Evolutionary conservation across 2,329 filamentous ascomycete genomes (phyloP).

Genomic region (Verticillium dahliae): DNA sequence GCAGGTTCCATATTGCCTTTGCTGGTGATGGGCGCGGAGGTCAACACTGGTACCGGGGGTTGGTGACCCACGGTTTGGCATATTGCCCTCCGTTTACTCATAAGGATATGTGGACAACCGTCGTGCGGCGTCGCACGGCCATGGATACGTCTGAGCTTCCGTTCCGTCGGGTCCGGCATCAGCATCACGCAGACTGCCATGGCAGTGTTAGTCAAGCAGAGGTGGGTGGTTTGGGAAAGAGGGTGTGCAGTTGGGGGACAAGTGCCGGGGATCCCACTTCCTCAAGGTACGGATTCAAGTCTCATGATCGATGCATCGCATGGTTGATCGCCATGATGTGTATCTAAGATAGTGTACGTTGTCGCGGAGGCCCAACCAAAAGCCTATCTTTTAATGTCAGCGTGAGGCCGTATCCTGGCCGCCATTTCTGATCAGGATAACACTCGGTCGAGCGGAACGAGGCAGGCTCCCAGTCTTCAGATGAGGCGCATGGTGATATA

Average conservation of each 20-base stretch:
- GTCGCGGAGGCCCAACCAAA: no score
- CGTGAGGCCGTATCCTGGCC: no score
- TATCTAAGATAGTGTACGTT: neutral
- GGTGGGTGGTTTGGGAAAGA: neutral
- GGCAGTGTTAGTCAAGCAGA: neutral
- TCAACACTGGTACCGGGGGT: neutral
- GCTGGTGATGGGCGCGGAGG: neutral
- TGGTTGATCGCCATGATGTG: neutral
- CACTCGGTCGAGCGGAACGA: no score
- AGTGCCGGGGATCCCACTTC: neutral
- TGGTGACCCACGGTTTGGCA: neutral
- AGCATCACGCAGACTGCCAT: neutral
- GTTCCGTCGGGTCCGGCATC: neutral
- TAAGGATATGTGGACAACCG: neutral
- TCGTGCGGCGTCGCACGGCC: neutral
- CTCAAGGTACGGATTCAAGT: neutral
- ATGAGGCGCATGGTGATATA: no score
- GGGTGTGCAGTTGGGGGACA: neutral
- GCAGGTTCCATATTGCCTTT: constrained; percentile 2
- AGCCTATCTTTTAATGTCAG: no score
- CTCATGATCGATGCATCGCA: neutral
- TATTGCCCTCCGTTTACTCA: neutral
- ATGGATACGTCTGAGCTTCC: neutral
- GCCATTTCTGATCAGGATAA: no score
- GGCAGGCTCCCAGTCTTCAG: no score